A percentile compares a stretch with the other conserved stretches of the same genome.
These are phyloP conservation scores for Tagetes patula DNA, from an alignment of 129 eudicot genomes.

Conservation along the genomic window DNA sequence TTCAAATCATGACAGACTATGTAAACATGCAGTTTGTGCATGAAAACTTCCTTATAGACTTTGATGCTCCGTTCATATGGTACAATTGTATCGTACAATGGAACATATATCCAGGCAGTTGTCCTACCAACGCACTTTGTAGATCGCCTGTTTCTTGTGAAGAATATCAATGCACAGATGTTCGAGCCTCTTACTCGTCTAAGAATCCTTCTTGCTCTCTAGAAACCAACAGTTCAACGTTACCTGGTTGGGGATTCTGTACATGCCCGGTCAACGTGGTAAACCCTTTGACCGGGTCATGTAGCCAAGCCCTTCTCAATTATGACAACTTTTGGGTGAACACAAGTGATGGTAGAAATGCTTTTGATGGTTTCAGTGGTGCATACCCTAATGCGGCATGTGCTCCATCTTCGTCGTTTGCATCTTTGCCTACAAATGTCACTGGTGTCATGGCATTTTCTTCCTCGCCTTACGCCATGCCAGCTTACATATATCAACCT, in stretches of 20 bases:
- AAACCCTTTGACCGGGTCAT: constrained; percentile 17
- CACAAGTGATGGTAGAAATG: constrained; percentile 21
- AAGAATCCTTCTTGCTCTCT: constrained; percentile 17
- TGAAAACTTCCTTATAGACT: constrained; percentile 25
- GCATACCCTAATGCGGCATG: constrained; percentile 37
- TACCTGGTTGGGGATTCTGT: constrained; percentile 24
- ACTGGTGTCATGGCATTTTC: constrained; percentile 53
- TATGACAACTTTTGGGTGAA: constrained; percentile 14
- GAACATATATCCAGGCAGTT: constrained; percentile 8
- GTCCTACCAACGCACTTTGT: constrained; percentile 14
- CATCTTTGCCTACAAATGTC: constrained; percentile 34
- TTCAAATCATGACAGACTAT: constrained; percentile 1
- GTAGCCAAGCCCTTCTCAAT: constrained; percentile 28
- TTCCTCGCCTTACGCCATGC: constrained; percentile 23
- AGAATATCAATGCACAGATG: constrained; percentile 32
- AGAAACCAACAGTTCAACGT: background rate
- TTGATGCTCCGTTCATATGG: constrained; percentile 26
- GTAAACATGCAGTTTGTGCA: background rate
- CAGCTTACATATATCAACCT: constrained; percentile 32
- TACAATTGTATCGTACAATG: constrained; percentile 15
- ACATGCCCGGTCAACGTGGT: constrained; percentile 27
- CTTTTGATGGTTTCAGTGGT: constrained; percentile 29
- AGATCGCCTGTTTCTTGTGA: constrained; percentile 31
- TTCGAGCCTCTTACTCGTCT: constrained; percentile 23
- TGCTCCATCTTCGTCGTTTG: constrained; percentile 38